Conservation (phyloP, 2,329 filamentous ascomycete genomes). For the Shiraia bambusicola region DNA sequence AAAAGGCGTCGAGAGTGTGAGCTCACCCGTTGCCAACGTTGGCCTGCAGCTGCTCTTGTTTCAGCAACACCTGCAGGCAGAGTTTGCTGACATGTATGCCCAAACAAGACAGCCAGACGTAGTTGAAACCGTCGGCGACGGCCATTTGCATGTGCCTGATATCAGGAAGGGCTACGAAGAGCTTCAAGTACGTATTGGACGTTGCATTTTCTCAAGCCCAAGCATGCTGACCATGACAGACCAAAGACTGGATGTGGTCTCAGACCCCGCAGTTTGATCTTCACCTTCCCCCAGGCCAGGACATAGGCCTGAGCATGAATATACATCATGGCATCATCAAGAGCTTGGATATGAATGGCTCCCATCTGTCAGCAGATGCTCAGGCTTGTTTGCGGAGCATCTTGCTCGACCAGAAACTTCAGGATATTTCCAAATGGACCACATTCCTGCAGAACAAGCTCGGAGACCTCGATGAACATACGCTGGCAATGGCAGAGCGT, state of each 20-base stretch:
- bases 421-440: slow-evolving; percentile 51
- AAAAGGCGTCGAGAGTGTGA: slow-evolving; percentile 87
- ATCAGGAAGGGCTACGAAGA: slow-evolving; percentile 65
- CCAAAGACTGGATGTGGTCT: slow-evolving; percentile 73
- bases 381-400: slow-evolving; percentile 18
- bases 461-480: slow-evolving; percentile 14
- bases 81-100: slow-evolving; percentile 69
- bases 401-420: slow-evolving; percentile 47
- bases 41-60: slow-evolving; percentile 55
- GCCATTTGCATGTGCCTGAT: slow-evolving; percentile 52
- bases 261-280: slow-evolving; percentile 86
- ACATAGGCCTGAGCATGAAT: slow-evolving; percentile 25
- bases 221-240: slow-evolving; percentile 49
- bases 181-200: slow-evolving; percentile 54
- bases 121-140: slow-evolving; percentile 55
- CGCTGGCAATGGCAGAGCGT: slow-evolving; percentile 15
- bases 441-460: slow-evolving; percentile 21
- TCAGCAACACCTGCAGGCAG: slow-evolving; percentile 49
- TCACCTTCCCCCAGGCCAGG: slow-evolving; percentile 51
- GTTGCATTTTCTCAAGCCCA: not conserved
- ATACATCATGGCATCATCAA: slow-evolving; percentile 60
- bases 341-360: slow-evolving; percentile 45
- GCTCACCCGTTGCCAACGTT: slow-evolving; percentile 80
- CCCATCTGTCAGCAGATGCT: slow-evolving; percentile 2
- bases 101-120: slow-evolving; percentile 40